Evolutionary conservation across 2,329 filamentous ascomycete species (phyloP), one percentile per base, ranked within the genome.

Genomic region (Fusarium keratoplasticum): DNA sequence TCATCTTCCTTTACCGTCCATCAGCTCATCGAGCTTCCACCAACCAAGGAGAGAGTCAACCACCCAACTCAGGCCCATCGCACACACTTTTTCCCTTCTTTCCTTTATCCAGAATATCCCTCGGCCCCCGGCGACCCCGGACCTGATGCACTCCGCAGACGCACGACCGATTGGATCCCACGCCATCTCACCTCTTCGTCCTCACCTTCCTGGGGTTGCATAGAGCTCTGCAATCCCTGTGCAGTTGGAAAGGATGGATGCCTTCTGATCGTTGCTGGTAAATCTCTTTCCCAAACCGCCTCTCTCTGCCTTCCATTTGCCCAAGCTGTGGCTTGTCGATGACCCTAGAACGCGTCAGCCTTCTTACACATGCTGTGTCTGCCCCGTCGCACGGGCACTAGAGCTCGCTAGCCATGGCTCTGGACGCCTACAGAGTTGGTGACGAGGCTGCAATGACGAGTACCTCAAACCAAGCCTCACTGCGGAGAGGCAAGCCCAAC

Each of bases 121-220:
- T 64, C 61, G 70, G 55, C 68, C 64, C 65, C 64, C 67, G 70
- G 72, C 68, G 64, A 65, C 65, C 76, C 74, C 74, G 70, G 72
- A 67, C 72, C 71, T 78, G 61, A 72, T 73, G 62, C 63, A 67
- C 67, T 69, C 72, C 70, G 71, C 63, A 69, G 58, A 77, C 68
- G 73, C 76, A 76, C 55, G 61, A 63, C 69, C 76, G 70, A 77
- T 78, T 77, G 76, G 70, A 78, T 76, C 66, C 64, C 55, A 71
- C 63, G 40, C 58, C 66, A 71, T 71, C 65, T 77, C 64, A 54
- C 55, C 73, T 77, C 52, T 61, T 63, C 35, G 22, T 65, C 40
- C 55, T 65, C 44, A 66, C 38, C 67, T 47, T 38, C 47, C 58
- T 31, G 57, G 50, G 44, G 61, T 69, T 70, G 72, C 70, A 67